Base-by-base conservation (phyloP, 2,329 filamentous ascomycete genomes). In the Chaetomiaceae sp. region DNA sequence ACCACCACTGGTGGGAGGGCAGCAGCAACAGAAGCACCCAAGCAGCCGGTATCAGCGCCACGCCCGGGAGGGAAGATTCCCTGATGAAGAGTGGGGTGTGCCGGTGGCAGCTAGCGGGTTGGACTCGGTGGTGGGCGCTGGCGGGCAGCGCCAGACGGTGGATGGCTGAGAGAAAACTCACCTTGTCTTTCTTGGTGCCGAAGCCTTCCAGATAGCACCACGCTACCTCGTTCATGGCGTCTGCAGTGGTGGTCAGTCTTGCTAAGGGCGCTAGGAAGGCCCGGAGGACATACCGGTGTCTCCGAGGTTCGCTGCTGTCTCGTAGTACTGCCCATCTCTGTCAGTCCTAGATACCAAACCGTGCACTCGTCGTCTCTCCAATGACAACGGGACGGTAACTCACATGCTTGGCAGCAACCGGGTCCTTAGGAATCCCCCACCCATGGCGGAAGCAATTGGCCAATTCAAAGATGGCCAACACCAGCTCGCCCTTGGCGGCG, bases 151-250 rank as follows among this genome's bases (percentile, higher is more conserved):
- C 33, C 23, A 23, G 36, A 20, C 4, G 36, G 17, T 15, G 36
- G 6, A 17, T 33, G 27, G 40, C 29, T 23, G 40, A 42, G 49
- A 50, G 44, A 50, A 31, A 17, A 56, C 89, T 72, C 79, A 96
- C 92, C 88, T 96, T 97, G 76, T 99, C 91, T 71, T 97, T 99
- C 71, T 91, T 94, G 66, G 91, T 92, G 31, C 94, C 94, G 71
- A 95, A 96, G n/a, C 94, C 94, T 68, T 96, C 88, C 25, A 95
- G 72, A 77, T 94, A 97, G 75, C 94, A 99, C 90, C 91, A 95
- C 33, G 85, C 94, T 50, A 87, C 87, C 71, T 97, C 92, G 68
- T 96, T 96, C 91, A 97, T 96, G 54, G 91, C 94, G 74, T 99
- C 94, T 84, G 50, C 58, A 22, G 17, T 36, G 52, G 42, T 47